Conservation (phyloP, 75 land plant genomes). For the Pinus tabuliformis region DNA sequence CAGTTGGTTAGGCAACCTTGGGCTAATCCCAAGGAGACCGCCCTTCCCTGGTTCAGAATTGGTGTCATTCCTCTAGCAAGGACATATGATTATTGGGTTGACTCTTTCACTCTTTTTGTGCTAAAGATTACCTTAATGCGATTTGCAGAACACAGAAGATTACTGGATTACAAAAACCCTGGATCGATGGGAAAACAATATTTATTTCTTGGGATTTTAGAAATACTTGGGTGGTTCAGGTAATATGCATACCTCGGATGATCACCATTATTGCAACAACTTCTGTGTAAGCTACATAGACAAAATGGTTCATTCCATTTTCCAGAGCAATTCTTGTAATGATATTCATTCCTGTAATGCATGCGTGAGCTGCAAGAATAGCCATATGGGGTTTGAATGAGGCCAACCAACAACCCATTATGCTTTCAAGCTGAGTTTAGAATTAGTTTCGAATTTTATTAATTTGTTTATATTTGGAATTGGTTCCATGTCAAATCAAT, state of each 20-base stretch:
- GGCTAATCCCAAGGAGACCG: constrained; percentile 90
- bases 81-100: constrained; percentile 96
- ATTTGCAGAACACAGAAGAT: constrained; percentile 89
- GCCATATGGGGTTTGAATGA: too few species aligned
- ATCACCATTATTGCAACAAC: too few species aligned
- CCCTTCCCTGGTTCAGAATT: constrained; percentile 78
- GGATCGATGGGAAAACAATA: constrained; percentile 94
- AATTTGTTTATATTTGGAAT: too few species aligned
- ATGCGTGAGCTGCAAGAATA: too few species aligned
- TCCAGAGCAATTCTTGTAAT: too few species aligned
- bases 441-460: too few species aligned
- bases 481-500: too few species aligned
- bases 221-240: constrained; percentile 87
- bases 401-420: too few species aligned
- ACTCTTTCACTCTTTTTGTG: constrained; percentile 86
- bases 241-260: constrained; percentile 88
- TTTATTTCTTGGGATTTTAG: constrained; percentile 93
- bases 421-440: too few species aligned
- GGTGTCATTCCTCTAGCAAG: constrained; percentile 94
- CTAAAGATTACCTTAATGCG: constrained; percentile 91
- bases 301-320: too few species aligned
- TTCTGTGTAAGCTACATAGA: too few species aligned
- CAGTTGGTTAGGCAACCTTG: constrained; percentile 78
- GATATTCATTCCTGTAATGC: too few species aligned
- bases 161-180: constrained; percentile 83